Percentiles rank a stretch among this genome's conserved stretches.
phyloP scores from a whole-genome alignment of 73 alveolate species.

The Paramecium biaurelia region DNA sequence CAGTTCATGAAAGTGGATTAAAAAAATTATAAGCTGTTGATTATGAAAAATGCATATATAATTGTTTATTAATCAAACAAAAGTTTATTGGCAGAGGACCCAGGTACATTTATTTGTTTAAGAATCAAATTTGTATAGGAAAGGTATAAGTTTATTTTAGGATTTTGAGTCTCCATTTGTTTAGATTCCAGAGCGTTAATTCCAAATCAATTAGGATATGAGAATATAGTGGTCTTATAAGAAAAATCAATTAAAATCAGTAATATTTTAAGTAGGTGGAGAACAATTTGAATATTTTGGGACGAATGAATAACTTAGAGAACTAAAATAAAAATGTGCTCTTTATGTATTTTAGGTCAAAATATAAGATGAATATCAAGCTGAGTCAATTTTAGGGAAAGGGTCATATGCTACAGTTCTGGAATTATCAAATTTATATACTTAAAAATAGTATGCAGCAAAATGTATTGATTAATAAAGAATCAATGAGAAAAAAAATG shows the following conservation, averaged over 20 bases:
- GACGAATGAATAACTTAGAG: not conserved
- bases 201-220: not conserved
- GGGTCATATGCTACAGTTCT: slow-evolving; percentile 52
- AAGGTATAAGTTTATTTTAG: not conserved
- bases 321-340: not conserved
- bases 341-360: slow-evolving; percentile 20
- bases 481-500: not conserved
- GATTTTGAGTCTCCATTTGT: not conserved
- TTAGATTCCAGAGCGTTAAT: slow-evolving; percentile 5
- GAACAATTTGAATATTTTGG: slow-evolving; percentile 17
- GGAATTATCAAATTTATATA: not conserved
- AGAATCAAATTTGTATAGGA: slow-evolving; percentile 31
- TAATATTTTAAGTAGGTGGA: not conserved
- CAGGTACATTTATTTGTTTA: not conserved
- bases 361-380: slow-evolving; percentile 51
- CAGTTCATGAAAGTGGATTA: not conserved
- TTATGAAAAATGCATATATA: not conserved
- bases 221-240: slow-evolving; percentile 4
- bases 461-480: slow-evolving; percentile 17
- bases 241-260: not conserved
- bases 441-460: slow-evolving; percentile 14
- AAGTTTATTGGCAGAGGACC: slow-evolving; percentile 42
- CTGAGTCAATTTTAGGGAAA: slow-evolving; percentile 15
- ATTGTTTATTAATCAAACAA: not conserved
- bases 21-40: not conserved